Conservation (phyloP, 306 rosid species). For the Mimosa pudica region DNA sequence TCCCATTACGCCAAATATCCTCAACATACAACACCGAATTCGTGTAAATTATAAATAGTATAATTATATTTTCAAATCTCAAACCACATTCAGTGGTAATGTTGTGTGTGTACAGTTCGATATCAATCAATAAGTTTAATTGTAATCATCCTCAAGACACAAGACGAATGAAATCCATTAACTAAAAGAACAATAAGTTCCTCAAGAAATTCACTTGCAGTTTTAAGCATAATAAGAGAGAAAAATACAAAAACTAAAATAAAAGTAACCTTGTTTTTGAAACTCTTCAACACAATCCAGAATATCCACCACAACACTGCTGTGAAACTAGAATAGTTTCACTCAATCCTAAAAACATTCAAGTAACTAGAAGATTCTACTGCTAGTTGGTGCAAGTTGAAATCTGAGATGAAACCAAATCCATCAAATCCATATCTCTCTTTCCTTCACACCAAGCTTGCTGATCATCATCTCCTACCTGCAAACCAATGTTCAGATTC, state of each 20-base stretch:
- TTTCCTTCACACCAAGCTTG: slow-evolving; percentile 31
- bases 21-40: background rate
- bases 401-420: slow-evolving; percentile 50
- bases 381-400: slow-evolving; percentile 14
- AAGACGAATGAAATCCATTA: background rate
- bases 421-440: slow-evolving; percentile 69
- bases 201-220: background rate
- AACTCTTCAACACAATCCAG: background rate
- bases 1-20: background rate
- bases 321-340: background rate
- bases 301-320: background rate
- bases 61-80: background rate
- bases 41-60: background rate
- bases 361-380: slow-evolving; percentile 13
- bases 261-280: background rate
- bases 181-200: background rate
- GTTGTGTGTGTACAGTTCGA: background rate
- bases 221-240: background rate
- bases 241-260: background rate
- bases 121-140: background rate
- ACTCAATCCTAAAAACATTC: background rate
- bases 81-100: background rate
- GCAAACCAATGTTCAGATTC: slow-evolving; percentile 35
- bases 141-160: background rate
- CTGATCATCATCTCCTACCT: slow-evolving; percentile 7